Percentiles rank a stretch among this genome's conserved stretches.
Conservation (phyloP, 768 basidiomycete species). For the Pulveroboletus sp. region DNA sequence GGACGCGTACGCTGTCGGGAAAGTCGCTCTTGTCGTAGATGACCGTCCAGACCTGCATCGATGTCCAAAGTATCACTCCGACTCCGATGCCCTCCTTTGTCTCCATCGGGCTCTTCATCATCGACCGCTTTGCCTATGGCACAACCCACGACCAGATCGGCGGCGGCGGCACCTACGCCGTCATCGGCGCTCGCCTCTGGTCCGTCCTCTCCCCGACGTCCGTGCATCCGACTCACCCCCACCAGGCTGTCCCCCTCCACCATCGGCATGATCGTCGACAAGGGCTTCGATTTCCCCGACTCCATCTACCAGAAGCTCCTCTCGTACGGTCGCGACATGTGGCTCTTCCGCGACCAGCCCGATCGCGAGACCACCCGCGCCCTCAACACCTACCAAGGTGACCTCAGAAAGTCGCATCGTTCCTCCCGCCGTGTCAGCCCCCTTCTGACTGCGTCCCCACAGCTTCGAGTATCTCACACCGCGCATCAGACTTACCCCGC, state of each 20-base stretch:
- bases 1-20: conserved; percentile 34
- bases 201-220: conserved; percentile 20
- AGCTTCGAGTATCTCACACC: conserved; percentile 81
- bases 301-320: conserved; percentile 52
- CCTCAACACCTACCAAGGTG: conserved; percentile 70
- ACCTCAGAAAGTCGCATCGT: conserved; percentile 55
- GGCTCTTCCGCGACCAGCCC: conserved; percentile 65
- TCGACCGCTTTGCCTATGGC: conserved; percentile 59
- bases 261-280: conserved; percentile 83
- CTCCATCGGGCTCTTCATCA: conserved; percentile 87
- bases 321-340: conserved; percentile 69
- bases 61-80: conserved; percentile 13
- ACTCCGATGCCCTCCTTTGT: conserved; percentile 42
- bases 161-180: conserved; percentile 82
- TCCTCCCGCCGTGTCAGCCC: background rate
- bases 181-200: conserved; percentile 82
- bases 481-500: conserved; percentile 64
- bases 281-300: conserved; percentile 70
- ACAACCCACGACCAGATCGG: conserved; percentile 55
- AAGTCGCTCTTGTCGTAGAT: conserved; percentile 34
- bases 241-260: conserved; percentile 59
- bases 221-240: background rate
- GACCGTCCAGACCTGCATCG: conserved; percentile 44
- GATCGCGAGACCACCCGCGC: conserved; percentile 62
- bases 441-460: conserved; percentile 10